Evolutionary conservation across 352 stramenopile genomes (phyloP), one percentile per base, ranked within the genome.

Genomic region (Albugo laibachii): DNA sequence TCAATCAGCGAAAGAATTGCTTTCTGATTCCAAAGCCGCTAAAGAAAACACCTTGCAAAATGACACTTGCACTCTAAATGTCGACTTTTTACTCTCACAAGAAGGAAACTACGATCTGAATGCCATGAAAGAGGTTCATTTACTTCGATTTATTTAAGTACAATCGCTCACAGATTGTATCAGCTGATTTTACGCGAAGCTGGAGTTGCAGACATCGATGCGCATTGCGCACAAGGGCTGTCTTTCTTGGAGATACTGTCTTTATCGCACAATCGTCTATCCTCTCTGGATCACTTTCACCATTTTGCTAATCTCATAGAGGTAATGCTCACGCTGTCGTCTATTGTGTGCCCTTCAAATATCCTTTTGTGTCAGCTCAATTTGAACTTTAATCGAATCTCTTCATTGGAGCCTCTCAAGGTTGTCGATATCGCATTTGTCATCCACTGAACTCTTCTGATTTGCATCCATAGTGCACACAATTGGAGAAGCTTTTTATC

Each of bases 161-260:
- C 8, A 31, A 31, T 31, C 8, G 24, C 24, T 31, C 24, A 31
- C 35, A 47, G 6, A 11, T 37, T 52, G 21, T n/a, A n/a, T 35
- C 48, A 88, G 76, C 57, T 88, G 34, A 84, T 88, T 27, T 40
- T 88, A 42, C 73, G 76, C 0, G 69, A 84, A 48, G 71, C 83
- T 58, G 55, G 54, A 2, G 41, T 88, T 16, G 44, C 56, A 4
- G 53, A 52, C 5, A 31, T 85, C 20, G 61, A 84, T 40, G 57
- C 68, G 18, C 47, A 41, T 41, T 88, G 73, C 49, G 76, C 76
- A 1, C 59, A 74, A 49, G 61, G 54, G 34, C 52, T 88, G 41
- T 48, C 60, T 11, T 69, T 63, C 45, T 52, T 88, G 12, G 76
- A 88, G 59, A 67, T 88, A 27, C 50, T 88, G n/a, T 88, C 76